Percentiles rank a stretch among this genome's conserved stretches.
phyloP scores from a whole-genome alignment of 2,329 filamentous ascomycete genomes.

The Blastomyces silverae region DNA sequence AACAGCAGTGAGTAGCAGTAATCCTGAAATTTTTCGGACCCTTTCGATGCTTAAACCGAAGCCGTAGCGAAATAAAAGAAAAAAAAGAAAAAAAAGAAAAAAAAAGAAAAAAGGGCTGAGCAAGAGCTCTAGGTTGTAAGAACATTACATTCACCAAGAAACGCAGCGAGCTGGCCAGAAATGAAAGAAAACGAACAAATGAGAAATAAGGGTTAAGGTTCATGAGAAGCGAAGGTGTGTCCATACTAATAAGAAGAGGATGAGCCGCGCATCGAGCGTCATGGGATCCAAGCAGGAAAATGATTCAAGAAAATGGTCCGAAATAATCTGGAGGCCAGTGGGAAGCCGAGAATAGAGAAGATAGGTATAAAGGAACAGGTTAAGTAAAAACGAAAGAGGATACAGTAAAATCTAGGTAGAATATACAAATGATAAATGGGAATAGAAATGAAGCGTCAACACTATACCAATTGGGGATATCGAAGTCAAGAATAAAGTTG shows the following conservation, averaged over 20 bases:
- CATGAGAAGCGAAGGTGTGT: not conserved
- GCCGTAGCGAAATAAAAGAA: not conserved
- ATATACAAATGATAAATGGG: not conserved
- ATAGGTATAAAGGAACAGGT: not conserved
- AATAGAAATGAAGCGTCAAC: conserved; percentile 1
- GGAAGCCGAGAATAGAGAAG: not conserved
- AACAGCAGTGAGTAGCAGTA: not conserved
- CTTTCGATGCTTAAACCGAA: not conserved
- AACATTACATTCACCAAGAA: not conserved
- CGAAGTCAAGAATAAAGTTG: not conserved
- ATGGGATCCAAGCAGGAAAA: not conserved
- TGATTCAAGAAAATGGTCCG: not conserved
- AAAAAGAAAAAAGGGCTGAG: not conserved
- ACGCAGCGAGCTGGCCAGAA: not conserved
- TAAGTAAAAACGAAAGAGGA: not conserved
- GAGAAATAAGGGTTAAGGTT: not conserved
- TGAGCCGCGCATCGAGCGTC: conserved; percentile 1
- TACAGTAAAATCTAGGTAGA: not conserved
- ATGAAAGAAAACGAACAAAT: not conserved
- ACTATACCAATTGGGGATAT: not conserved
- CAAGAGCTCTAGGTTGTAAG: not conserved
- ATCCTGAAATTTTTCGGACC: not conserved
- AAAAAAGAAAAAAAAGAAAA: not conserved
- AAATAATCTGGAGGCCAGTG: not conserved
- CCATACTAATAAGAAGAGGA: not conserved